Conservation (phyloP, 805 yeast species). For the Pichia scutulata region DNA sequence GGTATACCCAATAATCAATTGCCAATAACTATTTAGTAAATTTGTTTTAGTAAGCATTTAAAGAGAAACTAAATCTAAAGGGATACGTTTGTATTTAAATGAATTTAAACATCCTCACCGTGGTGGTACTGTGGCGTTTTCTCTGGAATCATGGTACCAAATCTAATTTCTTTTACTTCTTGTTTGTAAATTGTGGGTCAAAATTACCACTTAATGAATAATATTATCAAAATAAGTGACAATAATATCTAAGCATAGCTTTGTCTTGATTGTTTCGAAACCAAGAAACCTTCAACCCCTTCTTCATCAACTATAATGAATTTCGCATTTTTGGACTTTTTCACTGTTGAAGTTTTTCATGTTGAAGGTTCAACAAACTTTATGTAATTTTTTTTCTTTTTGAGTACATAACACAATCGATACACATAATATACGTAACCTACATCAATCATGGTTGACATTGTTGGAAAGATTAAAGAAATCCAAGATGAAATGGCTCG, state of each 20-base stretch:
- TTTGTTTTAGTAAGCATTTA: too few relatives aligned
- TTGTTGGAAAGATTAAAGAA: slow-evolving; percentile 68
- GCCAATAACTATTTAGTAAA: too few relatives aligned
- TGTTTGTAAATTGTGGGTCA: too few relatives aligned
- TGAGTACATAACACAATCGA: background rate
- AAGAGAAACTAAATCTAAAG: background rate
- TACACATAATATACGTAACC: background rate
- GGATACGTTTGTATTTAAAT: background rate
- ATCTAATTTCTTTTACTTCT: background rate
- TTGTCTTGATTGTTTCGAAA: too few relatives aligned
- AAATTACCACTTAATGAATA: too few relatives aligned
- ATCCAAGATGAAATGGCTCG: slow-evolving; percentile 91
- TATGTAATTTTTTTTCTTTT: background rate
- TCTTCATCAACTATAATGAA: too few relatives aligned
- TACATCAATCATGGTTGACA: slow-evolving; percentile 24
- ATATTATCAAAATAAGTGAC: too few relatives aligned
- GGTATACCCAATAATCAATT: background rate
- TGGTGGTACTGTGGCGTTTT: background rate
- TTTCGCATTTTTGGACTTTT: background rate
- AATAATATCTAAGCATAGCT: too few relatives aligned
- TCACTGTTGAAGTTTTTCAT: background rate
- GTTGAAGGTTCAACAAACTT: background rate
- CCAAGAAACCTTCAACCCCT: too few relatives aligned
- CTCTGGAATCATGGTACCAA: too few relatives aligned
- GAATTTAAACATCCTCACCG: background rate